Conservation (phyloP, 176 grass and related monocot genomes). For the Carex littledalei region DNA sequence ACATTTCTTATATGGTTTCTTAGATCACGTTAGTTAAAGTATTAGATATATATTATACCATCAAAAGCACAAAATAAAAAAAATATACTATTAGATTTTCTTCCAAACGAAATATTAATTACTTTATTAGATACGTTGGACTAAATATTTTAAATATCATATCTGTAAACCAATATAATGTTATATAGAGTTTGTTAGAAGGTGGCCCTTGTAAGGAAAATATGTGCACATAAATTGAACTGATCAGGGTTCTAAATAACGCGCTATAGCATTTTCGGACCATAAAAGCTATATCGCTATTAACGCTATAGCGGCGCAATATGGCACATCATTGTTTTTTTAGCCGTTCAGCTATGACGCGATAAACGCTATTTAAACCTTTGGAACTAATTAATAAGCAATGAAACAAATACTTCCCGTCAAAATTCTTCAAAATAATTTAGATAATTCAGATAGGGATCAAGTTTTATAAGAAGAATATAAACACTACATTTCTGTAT, state of each 20-base stretch:
- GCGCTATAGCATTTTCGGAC: too few species aligned
- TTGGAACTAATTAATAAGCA: not conserved
- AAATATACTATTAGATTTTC: not conserved
- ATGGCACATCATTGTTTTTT: too few species aligned
- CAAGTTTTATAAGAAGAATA: not conserved
- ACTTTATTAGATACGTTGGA: not conserved
- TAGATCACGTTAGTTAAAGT: not conserved
- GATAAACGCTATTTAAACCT: too few species aligned
- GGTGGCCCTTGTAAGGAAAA: not conserved
- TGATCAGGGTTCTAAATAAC: not conserved
- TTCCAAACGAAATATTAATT: not conserved
- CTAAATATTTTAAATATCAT: not conserved
- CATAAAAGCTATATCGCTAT: too few species aligned
- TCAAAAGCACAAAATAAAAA: not conserved
- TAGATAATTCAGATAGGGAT: not conserved
- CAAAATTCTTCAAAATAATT: not conserved
- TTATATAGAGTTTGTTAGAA: not conserved
- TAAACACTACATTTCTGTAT: not conserved
- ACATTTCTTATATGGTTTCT: not conserved
- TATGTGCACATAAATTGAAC: not conserved
- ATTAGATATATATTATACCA: slow-evolving; percentile 3
- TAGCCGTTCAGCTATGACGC: too few species aligned
- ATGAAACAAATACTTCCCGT: not conserved
- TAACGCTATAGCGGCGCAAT: too few species aligned
- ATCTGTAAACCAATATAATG: too few species aligned